Base-by-base conservation (phyloP, 495 filamentous ascomycete genomes). In the Hypomontagnella monticulosa region DNA sequence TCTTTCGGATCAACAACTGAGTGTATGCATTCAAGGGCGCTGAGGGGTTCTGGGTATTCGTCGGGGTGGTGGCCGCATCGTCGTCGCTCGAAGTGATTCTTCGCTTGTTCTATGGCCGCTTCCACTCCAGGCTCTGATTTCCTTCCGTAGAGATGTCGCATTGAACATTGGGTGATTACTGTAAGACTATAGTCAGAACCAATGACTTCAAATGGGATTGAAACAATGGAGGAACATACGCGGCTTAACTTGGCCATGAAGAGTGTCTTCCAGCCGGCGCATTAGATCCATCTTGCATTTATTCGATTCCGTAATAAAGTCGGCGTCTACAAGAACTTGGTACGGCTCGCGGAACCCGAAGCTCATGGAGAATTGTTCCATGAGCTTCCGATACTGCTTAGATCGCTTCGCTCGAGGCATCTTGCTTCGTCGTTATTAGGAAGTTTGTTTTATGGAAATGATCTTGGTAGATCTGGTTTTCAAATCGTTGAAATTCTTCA, bases 381-480 rank as follows among this genome's bases (percentile, higher is more conserved):
- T 97, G 58, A 97, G 85, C 87, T 96, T 96, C 72, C 92, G 89
- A 78, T 98, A 99, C 74, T 93, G 90, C 81, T 97, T 99, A 5
- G 91, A 89, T 63, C 95, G 88, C 76, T 97, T 97, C 58, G 91
- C 93, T 71, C 90, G 86, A 56, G 71, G 71, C 92, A 96, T 96
- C 62, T 73, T 85, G 49, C 69, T 56, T 67, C 38, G 56, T 52
- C 18, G 6, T 33, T 14, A 53, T 20, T 43, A 12, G 3, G 44
- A 6, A 15, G 36, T 67, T 59, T 36, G 15, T 9, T 36, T 36
- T 27, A 52, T 46, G 5, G 27, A 18, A 27, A 38, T 14, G 40
- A 57, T 61, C 43, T 11, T 10, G 14, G 14, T 32, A 37, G 15
- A 16, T 50, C 12, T 50, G 38, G 34, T 44, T 61, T 61, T 30